These are phyloP conservation scores for Daldinia grandis DNA, from an alignment of 495 filamentous ascomycete genomes.

Conservation along the genomic window DNA sequence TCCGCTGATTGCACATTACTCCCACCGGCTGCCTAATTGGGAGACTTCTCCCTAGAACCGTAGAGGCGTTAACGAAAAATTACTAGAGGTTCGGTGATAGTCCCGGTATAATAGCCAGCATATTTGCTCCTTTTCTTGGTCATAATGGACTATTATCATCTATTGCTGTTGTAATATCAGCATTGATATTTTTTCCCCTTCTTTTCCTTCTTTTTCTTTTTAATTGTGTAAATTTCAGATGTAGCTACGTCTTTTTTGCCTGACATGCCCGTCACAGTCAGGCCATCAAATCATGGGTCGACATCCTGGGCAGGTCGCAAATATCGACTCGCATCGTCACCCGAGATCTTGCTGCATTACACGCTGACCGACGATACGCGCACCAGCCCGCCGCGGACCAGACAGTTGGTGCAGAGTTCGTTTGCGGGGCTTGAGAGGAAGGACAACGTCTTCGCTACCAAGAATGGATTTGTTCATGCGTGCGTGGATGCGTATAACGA, in stretches of 20 bases:
- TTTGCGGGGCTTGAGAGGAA: constrained; percentile 40
- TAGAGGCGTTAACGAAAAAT: constrained; percentile 23
- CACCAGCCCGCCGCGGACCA: constrained; percentile 38
- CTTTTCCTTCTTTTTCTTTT: background rate
- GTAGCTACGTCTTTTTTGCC: constrained; percentile 36
- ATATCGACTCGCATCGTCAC: constrained; percentile 38
- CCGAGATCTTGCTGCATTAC: constrained; percentile 37
- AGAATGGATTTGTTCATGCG: constrained; percentile 63
- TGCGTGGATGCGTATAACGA: constrained; percentile 61
- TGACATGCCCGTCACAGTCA: constrained; percentile 42
- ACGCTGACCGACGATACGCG: constrained; percentile 40
- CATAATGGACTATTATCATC: constrained; percentile 23
- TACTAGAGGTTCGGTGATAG: constrained; percentile 26
- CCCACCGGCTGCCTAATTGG: constrained; percentile 43
- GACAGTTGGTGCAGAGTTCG: constrained; percentile 47
- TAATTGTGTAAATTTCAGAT: constrained; percentile 30
- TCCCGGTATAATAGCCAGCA: constrained; percentile 25
- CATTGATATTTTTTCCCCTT: constrained; percentile 7
- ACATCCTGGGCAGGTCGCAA: constrained; percentile 40
- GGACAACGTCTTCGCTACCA: constrained; percentile 48
- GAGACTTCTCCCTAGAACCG: constrained; percentile 17
- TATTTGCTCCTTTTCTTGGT: constrained; percentile 1
- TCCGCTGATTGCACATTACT: constrained; percentile 38
- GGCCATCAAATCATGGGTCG: constrained; percentile 41
- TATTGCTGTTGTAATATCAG: constrained; percentile 9